Percentiles rank a stretch among this genome's conserved stretches.
phyloP scores from a whole-genome alignment of 164 flowering plant species.

The Malania oleifera region DNA sequence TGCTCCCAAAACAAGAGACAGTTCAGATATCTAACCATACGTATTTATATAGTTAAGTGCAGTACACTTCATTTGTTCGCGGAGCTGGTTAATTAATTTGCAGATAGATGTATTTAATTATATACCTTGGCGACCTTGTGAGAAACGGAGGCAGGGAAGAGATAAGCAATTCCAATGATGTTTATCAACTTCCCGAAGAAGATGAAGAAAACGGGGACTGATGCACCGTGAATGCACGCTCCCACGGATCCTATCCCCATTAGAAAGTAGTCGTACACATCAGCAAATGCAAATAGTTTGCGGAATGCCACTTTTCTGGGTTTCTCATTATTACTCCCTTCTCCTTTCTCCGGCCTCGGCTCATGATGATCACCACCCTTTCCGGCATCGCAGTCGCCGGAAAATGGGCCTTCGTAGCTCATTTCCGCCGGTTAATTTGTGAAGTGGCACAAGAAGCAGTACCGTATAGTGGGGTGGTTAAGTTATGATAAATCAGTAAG shows the following conservation, averaged over 20 bases:
- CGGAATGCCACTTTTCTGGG: conserved; percentile 40
- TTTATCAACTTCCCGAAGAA: conserved; percentile 88
- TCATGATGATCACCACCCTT: conserved; percentile 7
- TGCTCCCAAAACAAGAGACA: no score
- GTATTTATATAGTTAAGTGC: no score
- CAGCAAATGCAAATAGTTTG: conserved; percentile 79
- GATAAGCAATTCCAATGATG: conserved; percentile 71
- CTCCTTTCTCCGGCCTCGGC: conserved; percentile 14
- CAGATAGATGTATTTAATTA: neutral
- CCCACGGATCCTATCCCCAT: conserved; percentile 82
- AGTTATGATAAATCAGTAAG: no score
- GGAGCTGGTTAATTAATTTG: no score
- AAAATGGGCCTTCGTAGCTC: conserved; percentile 13
- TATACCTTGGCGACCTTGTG: conserved; percentile 80
- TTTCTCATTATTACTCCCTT: conserved; percentile 18
- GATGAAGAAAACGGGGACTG: conserved; percentile 91
- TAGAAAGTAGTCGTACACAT: conserved; percentile 61
- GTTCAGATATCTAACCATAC: no score
- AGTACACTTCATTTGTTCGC: no score
- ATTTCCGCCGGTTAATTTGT: conserved; percentile 1
- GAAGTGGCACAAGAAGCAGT: neutral
- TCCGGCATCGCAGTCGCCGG: conserved; percentile 11
- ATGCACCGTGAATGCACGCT: conserved; percentile 83
- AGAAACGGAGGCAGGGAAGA: conserved; percentile 70
- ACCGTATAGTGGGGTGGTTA: no score